phyloP scores from a whole-genome alignment of 83 land plant genomes.

The Picea mariana region DNA sequence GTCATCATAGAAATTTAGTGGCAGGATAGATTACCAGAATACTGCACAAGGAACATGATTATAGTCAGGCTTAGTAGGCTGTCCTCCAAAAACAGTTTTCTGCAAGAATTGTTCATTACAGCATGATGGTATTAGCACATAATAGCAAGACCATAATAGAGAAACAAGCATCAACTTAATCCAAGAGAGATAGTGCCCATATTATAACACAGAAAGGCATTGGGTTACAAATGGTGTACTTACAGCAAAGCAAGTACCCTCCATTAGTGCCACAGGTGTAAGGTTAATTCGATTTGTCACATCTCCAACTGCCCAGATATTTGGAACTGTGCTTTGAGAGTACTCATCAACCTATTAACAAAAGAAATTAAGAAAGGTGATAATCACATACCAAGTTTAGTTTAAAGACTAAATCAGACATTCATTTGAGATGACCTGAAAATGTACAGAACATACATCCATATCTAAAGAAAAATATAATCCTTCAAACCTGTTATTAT shows the following conservation, averaged over 20 bases:
- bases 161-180: background rate
- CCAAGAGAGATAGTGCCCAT: conserved; percentile 2
- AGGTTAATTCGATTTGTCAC: too few species aligned
- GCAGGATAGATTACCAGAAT: conserved; percentile 56
- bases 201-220: background rate
- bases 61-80: conserved; percentile 88
- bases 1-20: background rate
- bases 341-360: conserved; percentile 73
- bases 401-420: background rate
- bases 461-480: background rate
- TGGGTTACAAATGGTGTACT: conserved; percentile 18
- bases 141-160: background rate
- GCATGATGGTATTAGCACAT: background rate
- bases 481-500: background rate
- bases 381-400: background rate
- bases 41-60: conserved; percentile 85
- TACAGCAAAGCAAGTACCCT: conserved; percentile 26
- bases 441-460: background rate
- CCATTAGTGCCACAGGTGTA: too few species aligned
- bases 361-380: conserved; percentile 7
- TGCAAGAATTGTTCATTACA: conserved; percentile 35
- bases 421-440: background rate
- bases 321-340: background rate
- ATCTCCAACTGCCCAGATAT: too few species aligned
- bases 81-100: conserved; percentile 92